Evolutionary conservation across 2,329 filamentous ascomycete species (phyloP).

Genomic region (Epichloe sylvatica): DNA sequence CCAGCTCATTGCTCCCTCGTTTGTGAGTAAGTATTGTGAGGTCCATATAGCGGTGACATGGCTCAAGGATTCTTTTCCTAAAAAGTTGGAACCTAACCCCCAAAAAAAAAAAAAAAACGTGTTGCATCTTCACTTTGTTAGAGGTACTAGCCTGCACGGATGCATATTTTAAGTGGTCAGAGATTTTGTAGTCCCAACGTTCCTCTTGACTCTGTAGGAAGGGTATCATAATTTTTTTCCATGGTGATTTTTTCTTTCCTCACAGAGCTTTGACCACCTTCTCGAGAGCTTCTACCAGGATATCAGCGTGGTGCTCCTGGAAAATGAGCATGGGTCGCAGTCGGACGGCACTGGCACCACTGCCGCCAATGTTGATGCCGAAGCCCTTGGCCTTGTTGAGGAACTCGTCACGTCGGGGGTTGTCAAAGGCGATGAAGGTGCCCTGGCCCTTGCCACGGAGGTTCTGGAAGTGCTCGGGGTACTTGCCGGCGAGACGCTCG

Average conservation of each 20-base stretch:
- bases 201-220: not conserved
- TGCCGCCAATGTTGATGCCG: conserved; percentile 79
- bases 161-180: not conserved
- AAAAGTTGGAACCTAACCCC: not conserved
- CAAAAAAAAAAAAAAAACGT: not conserved
- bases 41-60: not conserved
- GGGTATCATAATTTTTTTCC: no score
- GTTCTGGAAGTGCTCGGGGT: conserved; percentile 67
- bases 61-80: not conserved
- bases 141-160: not conserved
- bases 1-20: not conserved
- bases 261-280: conserved; percentile 45
- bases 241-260: not conserved
- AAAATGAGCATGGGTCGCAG: conserved; percentile 85
- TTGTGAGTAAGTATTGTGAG: not conserved
- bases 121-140: not conserved
- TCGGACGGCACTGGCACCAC: conserved; percentile 60
- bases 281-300: conserved; percentile 66
- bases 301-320: conserved; percentile 80
- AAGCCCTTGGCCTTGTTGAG: conserved; percentile 63
- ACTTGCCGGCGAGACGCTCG: conserved; percentile 51
- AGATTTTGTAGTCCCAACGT: not conserved
- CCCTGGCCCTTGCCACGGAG: conserved; percentile 77
- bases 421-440: conserved; percentile 89
- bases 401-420: conserved; percentile 65